phyloP scores from a whole-genome alignment of 768 basidiomycete genomes.

The Suillus sp. region DNA sequence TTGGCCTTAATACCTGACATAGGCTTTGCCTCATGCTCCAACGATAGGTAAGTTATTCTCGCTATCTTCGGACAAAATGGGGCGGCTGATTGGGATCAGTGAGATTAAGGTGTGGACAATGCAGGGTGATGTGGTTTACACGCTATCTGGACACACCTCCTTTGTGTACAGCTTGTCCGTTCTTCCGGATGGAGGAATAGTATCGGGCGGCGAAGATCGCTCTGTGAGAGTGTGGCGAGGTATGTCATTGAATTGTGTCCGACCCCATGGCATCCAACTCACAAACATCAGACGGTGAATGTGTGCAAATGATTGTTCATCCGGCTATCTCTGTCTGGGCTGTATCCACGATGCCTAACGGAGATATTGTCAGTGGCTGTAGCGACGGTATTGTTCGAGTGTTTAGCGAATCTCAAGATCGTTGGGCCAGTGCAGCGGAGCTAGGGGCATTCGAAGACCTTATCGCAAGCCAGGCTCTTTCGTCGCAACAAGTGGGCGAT shows the following conservation, averaged over 20 bases:
- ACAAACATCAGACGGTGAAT: conserved; percentile 70
- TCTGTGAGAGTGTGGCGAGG: conserved; percentile 91
- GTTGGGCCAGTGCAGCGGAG: conserved; percentile 69
- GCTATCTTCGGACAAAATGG: neutral
- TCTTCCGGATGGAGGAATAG: conserved; percentile 78
- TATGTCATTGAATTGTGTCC: conserved; percentile 34
- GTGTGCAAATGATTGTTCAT: conserved; percentile 85
- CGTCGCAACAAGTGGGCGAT: conserved; percentile 88
- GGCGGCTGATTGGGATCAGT: conserved; percentile 42
- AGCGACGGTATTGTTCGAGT: conserved; percentile 89
- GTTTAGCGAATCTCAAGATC: conserved; percentile 73
- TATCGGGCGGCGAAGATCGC: conserved; percentile 94
- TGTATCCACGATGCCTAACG: conserved; percentile 83
- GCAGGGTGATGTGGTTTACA: conserved; percentile 73
- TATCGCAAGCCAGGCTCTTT: conserved; percentile 77
- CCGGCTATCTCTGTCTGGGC: conserved; percentile 98
- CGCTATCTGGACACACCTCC: conserved; percentile 92
- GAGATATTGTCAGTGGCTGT: conserved; percentile 89
- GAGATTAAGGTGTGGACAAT: conserved; percentile 93
- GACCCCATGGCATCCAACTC: conserved; percentile 10
- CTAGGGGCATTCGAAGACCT: conserved; percentile 71
- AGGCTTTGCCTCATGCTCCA: conserved; percentile 94
- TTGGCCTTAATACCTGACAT: conserved; percentile 79
- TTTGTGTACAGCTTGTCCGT: conserved; percentile 92
- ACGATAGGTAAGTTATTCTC: conserved; percentile 69